Conservation (phyloP, 169 alveolate genomes). For the Hepatocystis sp. region DNA sequence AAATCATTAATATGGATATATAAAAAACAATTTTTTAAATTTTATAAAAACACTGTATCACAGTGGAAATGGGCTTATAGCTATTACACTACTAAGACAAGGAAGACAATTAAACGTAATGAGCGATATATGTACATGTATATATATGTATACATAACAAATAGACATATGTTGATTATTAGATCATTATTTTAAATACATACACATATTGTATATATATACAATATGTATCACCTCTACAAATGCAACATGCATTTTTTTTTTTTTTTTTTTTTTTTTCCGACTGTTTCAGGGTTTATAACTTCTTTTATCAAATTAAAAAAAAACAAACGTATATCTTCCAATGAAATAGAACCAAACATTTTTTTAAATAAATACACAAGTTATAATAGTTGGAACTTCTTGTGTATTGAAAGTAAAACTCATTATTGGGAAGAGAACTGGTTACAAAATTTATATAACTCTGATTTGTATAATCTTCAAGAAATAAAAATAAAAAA, state of each 20-base stretch:
- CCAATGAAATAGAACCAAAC: slow-evolving; percentile 2
- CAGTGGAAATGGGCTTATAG: background rate
- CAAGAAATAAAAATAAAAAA: background rate
- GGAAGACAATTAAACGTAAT: slow-evolving; percentile 13
- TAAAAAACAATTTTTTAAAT: slow-evolving; percentile 8
- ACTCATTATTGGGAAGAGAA: background rate
- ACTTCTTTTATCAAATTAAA: background rate
- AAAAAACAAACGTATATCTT: background rate
- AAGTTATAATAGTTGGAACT: slow-evolving; percentile 38
- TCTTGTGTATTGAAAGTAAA: slow-evolving; percentile 15
- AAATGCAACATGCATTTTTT: no score
- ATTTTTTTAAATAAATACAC: slow-evolving; percentile 52
- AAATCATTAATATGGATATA: slow-evolving; percentile 11
- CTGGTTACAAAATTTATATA: background rate
- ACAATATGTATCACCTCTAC: no score
- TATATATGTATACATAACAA: no score
- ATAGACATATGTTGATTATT: no score
- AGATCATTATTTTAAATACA: no score
- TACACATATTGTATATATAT: no score
- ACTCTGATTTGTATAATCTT: background rate
- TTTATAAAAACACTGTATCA: background rate
- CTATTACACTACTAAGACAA: background rate
- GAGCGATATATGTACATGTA: no score
- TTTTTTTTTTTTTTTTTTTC: background rate
- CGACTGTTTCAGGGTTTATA: slow-evolving; percentile 1